Percentiles rank a stretch among this genome's conserved stretches.
phyloP scores from a whole-genome alignment of 1,139 yeast genomes.

The Pichia kudriavzevii region DNA sequence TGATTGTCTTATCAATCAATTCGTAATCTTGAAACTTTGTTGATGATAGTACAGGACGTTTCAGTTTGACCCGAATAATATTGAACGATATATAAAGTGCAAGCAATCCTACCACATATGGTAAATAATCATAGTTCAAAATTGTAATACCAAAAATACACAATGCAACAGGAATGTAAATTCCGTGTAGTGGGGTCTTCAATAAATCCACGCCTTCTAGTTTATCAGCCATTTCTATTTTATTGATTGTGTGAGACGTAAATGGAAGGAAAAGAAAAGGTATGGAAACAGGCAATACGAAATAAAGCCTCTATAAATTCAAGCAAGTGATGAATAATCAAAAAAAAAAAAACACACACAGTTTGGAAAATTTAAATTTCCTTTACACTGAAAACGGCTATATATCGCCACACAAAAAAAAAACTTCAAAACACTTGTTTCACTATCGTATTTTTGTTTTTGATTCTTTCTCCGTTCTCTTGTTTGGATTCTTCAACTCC shows the following conservation, averaged over 20 bases:
- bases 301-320: too few relatives aligned
- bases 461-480: too few relatives aligned
- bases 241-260: not conserved
- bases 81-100: conserved; percentile 41
- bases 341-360: too few relatives aligned
- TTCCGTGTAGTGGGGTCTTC: conserved; percentile 50
- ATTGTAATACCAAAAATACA: conserved; percentile 56
- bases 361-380: too few relatives aligned
- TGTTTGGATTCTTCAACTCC: too few relatives aligned
- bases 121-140: conserved; percentile 44
- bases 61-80: conserved; percentile 37
- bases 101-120: conserved; percentile 43
- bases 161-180: conserved; percentile 58
- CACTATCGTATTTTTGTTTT: too few relatives aligned
- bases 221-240: conserved; percentile 8
- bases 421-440: too few relatives aligned
- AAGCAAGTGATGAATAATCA: too few relatives aligned
- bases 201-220: conserved; percentile 16
- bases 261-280: too few relatives aligned
- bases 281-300: too few relatives aligned
- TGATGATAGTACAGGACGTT: conserved; percentile 39
- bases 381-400: too few relatives aligned
- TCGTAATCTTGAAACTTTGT: conserved; percentile 60
- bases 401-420: too few relatives aligned
- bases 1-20: conserved; percentile 61